phyloP scores from a whole-genome alignment of 768 basidiomycete species.

The Dioszegia crocea region DNA sequence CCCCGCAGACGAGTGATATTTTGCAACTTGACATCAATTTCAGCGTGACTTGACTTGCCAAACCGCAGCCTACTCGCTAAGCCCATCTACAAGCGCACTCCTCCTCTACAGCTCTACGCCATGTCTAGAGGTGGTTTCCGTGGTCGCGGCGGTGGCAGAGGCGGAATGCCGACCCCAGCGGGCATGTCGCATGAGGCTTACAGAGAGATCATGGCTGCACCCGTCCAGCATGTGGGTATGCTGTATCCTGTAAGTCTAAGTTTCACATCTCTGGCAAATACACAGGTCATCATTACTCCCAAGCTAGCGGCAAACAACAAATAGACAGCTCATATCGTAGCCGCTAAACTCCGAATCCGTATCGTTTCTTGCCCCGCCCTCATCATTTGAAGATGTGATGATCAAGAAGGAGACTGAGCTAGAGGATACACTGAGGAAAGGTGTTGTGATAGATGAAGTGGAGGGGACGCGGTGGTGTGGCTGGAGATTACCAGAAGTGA shows the following conservation, averaged over 20 bases:
- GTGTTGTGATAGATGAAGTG: neutral
- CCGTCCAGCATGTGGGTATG: constrained; percentile 22
- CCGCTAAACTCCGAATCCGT: constrained; percentile 22
- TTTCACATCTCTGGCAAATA: too few species aligned
- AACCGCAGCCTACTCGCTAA: too few species aligned
- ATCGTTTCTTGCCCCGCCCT: constrained; percentile 23
- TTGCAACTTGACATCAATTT: neutral
- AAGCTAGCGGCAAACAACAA: too few species aligned
- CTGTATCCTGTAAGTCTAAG: constrained; percentile 39
- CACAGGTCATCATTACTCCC: too few species aligned
- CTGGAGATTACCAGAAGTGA: constrained; percentile 30
- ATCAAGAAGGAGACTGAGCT: constrained; percentile 21
- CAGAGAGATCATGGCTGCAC: constrained; percentile 18
- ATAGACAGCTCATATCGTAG: constrained; percentile 12
- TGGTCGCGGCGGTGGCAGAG: constrained; percentile 33
- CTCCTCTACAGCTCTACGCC: neutral
- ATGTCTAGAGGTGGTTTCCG: constrained; percentile 32
- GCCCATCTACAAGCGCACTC: too few species aligned
- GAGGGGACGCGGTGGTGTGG: constrained; percentile 1
- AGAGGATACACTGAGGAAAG: constrained; percentile 17
- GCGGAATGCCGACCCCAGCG: constrained; percentile 5
- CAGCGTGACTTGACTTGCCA: neutral
- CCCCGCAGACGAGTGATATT: too few species aligned
- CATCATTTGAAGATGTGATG: constrained; percentile 20
- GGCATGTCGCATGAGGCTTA: constrained; percentile 7